These are phyloP conservation scores for Chaetomium fimeti DNA, from an alignment of 495 filamentous ascomycete species.

Conservation along the genomic window DNA sequence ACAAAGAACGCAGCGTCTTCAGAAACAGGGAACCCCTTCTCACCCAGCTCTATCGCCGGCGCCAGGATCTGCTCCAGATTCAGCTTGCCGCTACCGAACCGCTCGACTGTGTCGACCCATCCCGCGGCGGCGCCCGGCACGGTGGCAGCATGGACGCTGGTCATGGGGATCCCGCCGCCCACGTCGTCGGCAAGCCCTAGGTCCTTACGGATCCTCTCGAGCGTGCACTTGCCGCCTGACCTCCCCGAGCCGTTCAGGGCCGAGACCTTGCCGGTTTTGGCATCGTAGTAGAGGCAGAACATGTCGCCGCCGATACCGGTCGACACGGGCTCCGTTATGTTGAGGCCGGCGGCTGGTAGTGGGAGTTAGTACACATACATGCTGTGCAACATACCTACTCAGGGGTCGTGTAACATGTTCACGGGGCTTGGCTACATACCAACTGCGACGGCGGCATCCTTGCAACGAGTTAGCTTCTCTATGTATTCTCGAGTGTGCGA, in stretches of 20 bases:
- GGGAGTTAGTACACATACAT: not conserved
- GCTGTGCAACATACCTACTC: not conserved
- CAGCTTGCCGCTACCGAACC: slow-evolving; percentile 86
- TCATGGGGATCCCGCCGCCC: slow-evolving; percentile 66
- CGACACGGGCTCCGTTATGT: slow-evolving; percentile 88
- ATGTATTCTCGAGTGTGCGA: slow-evolving; percentile 17
- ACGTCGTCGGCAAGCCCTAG: slow-evolving; percentile 64
- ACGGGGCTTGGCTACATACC: slow-evolving; percentile 27
- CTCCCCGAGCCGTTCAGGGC: slow-evolving; percentile 91
- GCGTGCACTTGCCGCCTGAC: slow-evolving; percentile 63
- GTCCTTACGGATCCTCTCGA: slow-evolving; percentile 66
- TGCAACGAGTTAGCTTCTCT: slow-evolving; percentile 13
- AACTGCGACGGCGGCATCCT: slow-evolving; percentile 90
- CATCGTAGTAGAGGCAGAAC: slow-evolving; percentile 94
- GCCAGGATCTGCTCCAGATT: slow-evolving; percentile 72
- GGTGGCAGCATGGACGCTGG: slow-evolving; percentile 75
- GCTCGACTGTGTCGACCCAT: slow-evolving; percentile 89
- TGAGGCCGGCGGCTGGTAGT: slow-evolving; percentile 70
- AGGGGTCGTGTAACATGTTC: not conserved
- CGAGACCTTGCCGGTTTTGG: slow-evolving; percentile 73
- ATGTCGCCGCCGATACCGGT: slow-evolving; percentile 98
- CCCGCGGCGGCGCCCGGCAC: slow-evolving; percentile 90
- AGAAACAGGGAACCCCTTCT: slow-evolving; percentile 86
- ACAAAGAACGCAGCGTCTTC: slow-evolving; percentile 73
- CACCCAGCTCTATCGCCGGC: slow-evolving; percentile 82